These are phyloP conservation scores for Erodium moschatum DNA, from an alignment of 441 rosid species.

Conservation along the genomic window DNA sequence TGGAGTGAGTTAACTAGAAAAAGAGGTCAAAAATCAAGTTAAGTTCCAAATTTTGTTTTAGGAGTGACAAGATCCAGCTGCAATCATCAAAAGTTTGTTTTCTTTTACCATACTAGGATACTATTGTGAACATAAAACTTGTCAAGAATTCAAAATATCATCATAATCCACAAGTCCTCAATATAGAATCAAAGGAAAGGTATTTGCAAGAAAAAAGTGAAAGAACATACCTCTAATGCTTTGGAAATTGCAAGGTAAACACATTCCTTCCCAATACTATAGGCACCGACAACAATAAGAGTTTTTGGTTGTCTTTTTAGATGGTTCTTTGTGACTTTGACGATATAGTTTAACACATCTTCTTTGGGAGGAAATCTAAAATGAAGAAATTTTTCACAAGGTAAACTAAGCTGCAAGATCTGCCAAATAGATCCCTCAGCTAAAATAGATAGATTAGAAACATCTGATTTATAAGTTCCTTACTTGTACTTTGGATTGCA, in stretches of 20 bases:
- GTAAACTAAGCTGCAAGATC: background rate
- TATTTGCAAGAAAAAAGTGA: background rate
- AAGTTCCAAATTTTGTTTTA: background rate
- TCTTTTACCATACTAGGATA: background rate
- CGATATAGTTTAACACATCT: slow-evolving; percentile 52
- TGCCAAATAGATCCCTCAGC: background rate
- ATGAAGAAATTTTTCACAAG: background rate
- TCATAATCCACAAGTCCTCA: background rate
- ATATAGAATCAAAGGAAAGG: background rate
- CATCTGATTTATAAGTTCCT: slow-evolving; percentile 5
- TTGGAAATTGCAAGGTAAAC: slow-evolving; percentile 73
- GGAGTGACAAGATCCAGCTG: background rate
- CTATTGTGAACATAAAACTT: background rate
- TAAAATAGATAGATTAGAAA: background rate
- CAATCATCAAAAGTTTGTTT: background rate
- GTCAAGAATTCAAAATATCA: background rate
- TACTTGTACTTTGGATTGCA: slow-evolving; percentile 78
- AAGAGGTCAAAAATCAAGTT: background rate
- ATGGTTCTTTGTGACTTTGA: slow-evolving; percentile 41
- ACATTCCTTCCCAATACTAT: slow-evolving; percentile 73
- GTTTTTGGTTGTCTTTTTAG: slow-evolving; percentile 61
- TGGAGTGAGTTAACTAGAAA: background rate
- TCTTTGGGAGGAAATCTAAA: slow-evolving; percentile 72
- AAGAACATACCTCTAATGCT: slow-evolving; percentile 50
- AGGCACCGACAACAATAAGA: slow-evolving; percentile 65